These are phyloP conservation scores for Termitomyces sp. DNA, from an alignment of 768 basidiomycete species.

Conservation along the genomic window DNA sequence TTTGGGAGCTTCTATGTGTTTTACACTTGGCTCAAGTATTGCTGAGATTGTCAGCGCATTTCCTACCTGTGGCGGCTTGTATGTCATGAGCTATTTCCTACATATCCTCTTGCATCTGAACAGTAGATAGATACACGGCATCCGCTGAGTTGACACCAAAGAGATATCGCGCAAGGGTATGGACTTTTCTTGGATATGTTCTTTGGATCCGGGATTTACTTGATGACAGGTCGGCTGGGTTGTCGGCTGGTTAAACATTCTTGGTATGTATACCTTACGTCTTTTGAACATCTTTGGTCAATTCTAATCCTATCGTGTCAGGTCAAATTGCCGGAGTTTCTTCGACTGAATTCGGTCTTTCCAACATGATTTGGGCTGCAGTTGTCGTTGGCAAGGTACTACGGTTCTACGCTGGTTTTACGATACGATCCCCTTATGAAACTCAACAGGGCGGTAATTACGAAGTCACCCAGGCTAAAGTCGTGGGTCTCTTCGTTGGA, in stretches of 20 bases:
- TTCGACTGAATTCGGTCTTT: constrained; percentile 80
- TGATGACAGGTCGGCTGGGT: constrained; percentile 59
- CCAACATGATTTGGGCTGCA: constrained; percentile 78
- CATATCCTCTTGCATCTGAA: neutral
- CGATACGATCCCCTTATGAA: neutral
- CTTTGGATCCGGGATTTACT: neutral
- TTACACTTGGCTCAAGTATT: constrained; percentile 67
- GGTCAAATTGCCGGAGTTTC: constrained; percentile 83
- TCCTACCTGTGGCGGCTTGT: constrained; percentile 72
- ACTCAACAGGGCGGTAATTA: constrained; percentile 45
- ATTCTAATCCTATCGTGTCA: constrained; percentile 13
- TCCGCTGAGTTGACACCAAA: constrained; percentile 70
- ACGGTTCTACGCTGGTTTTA: neutral
- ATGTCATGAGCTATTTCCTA: constrained; percentile 20
- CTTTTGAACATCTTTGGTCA: neutral
- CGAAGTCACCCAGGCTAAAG: constrained; percentile 62
- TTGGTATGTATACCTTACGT: constrained; percentile 38
- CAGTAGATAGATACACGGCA: constrained; percentile 57
- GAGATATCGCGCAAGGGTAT: constrained; percentile 57
- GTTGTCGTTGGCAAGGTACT: constrained; percentile 52
- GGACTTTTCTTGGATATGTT: neutral
- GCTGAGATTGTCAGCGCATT: constrained; percentile 76
- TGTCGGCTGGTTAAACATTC: constrained; percentile 81
- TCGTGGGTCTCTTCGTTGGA: constrained; percentile 72
- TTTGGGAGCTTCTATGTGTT: constrained; percentile 66